A percentile compares a stretch with the other conserved stretches of the same genome.
phyloP scores from a whole-genome alignment of 192 early-diverging fungal species.

The Radiomyces spectabilis region DNA sequence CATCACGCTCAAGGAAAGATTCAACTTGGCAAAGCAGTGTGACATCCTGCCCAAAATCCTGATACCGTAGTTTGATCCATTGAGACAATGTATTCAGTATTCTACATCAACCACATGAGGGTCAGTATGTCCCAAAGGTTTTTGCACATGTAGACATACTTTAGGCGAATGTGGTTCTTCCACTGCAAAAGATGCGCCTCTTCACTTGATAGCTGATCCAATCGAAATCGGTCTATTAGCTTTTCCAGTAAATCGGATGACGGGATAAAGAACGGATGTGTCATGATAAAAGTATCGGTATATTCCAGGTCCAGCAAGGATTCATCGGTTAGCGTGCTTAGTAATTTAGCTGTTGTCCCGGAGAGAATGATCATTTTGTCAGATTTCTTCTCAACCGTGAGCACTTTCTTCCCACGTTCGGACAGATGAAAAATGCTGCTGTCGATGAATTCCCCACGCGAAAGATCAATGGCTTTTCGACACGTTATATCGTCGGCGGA shows the following conservation, averaged over 20 bases:
- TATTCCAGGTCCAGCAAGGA: slow-evolving; percentile 53
- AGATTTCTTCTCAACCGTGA: slow-evolving; percentile 46
- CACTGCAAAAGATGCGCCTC: slow-evolving; percentile 37
- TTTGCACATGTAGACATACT: too few relatives aligned
- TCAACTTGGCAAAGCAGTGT: slow-evolving; percentile 32
- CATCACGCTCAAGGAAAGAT: slow-evolving; percentile 41
- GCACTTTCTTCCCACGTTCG: slow-evolving; percentile 33
- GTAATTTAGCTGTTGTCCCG: slow-evolving; percentile 54
- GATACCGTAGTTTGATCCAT: slow-evolving; percentile 54
- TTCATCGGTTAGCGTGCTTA: slow-evolving; percentile 54
- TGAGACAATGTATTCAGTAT: slow-evolving; percentile 50
- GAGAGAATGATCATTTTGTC: slow-evolving; percentile 48
- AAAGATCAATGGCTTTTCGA: too few relatives aligned
- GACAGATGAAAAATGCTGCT: slow-evolving; percentile 1
- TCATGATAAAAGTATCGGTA: slow-evolving; percentile 53
- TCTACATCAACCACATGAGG: slow-evolving; percentile 28
- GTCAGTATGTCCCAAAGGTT: too few relatives aligned
- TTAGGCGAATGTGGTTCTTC: slow-evolving; percentile 38
- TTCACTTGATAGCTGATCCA: slow-evolving; percentile 34
- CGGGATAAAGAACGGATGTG: slow-evolving; percentile 54
- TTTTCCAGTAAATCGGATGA: slow-evolving; percentile 46
- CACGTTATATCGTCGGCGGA: too few relatives aligned
- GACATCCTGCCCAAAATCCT: slow-evolving; percentile 45
- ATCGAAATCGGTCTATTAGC: slow-evolving; percentile 52
- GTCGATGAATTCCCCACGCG: too few relatives aligned